Base-by-base conservation (phyloP, 345 rosid genomes). In the Firmiana major region DNA sequence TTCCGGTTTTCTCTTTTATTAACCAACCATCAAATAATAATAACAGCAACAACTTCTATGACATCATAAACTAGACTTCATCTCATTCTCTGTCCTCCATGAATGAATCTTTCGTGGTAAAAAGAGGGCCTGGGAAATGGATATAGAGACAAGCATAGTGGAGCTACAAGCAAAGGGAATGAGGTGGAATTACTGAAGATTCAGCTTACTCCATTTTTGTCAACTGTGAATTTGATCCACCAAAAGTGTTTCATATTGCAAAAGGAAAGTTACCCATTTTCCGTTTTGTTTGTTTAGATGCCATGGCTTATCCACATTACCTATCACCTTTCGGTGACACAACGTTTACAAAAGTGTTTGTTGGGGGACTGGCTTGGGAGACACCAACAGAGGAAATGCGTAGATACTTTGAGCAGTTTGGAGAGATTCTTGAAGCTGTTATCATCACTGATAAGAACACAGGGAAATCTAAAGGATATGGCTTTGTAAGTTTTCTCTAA, bases 351-450 rank as follows among this genome's bases (percentile, higher is more conserved):
- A 94, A 94, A 84, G 92, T 94, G 64, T 94, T 94, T 59, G 94
- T 94, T 21, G 98, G 97, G 40, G 98, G 98, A 3, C 84, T 94
- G 71, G 97, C 98, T 19, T 94, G 98, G 98, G 98, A 94, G 88
- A 93, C 98, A 36, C 97, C 91, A 0, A 87, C 97, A 7, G 94
- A 90, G 38, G 94, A 91, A 78, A 87, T 94, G 97, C 91, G 90
- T 21, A 83, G 83, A 64, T 89, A 93, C 84, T 94, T 94, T 57
- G 92, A 91, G 73, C 95, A 88, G 83, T 94, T 94, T 55, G 98
- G 98, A 7, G 97, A 94, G 70, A 94, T 93, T 88, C 97, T 94
- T 46, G 98, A 94, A 86, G 97, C 98, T 58, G 98, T 93, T 80
- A 89, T 94, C 77, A 94, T 94, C 77, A 78, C 84, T 16, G 98